phyloP scores from a whole-genome alignment of 768 basidiomycete species.

The Peribolospora kevripleyi region DNA sequence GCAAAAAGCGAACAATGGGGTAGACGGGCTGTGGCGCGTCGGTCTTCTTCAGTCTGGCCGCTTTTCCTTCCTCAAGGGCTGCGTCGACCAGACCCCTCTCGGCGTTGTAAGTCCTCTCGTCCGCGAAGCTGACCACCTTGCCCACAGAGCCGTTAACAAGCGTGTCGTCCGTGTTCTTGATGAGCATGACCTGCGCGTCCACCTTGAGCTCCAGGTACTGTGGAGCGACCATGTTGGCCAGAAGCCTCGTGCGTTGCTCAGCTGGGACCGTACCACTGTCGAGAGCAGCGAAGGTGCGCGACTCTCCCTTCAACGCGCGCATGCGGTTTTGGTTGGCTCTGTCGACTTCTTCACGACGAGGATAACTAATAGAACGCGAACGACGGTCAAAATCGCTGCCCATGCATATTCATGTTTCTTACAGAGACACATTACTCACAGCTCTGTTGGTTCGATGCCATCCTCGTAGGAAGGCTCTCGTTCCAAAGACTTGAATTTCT shows the following conservation, averaged over 20 bases:
- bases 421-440: slow-evolving; percentile 28
- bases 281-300: slow-evolving; percentile 29
- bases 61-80: not conserved
- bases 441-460: slow-evolving; percentile 57
- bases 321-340: slow-evolving; percentile 52
- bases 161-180: slow-evolving; percentile 63
- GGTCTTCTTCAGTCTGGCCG: slow-evolving; percentile 8
- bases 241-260: slow-evolving; percentile 45
- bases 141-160: slow-evolving; percentile 93
- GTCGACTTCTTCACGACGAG: slow-evolving; percentile 77
- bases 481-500: slow-evolving; percentile 43
- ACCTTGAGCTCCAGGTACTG: slow-evolving; percentile 40
- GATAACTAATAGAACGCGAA: slow-evolving; percentile 35
- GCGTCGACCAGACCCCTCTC: too few species aligned
- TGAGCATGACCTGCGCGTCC: slow-evolving; percentile 76
- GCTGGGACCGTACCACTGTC: slow-evolving; percentile 28
- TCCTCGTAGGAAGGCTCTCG: slow-evolving; percentile 52
- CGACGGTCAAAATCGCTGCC: slow-evolving; percentile 2
- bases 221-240: slow-evolving; percentile 80
- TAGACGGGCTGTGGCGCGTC: slow-evolving; percentile 15
- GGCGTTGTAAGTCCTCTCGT: not conserved
- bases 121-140: slow-evolving; percentile 41
- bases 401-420: too few species aligned
- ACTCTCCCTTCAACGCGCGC: slow-evolving; percentile 30
- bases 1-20: slow-evolving; percentile 56